Evolutionary conservation across 2,329 filamentous ascomycete species (phyloP), one percentile per base, ranked within the genome.

Genomic region (Exophiala bonariae): DNA sequence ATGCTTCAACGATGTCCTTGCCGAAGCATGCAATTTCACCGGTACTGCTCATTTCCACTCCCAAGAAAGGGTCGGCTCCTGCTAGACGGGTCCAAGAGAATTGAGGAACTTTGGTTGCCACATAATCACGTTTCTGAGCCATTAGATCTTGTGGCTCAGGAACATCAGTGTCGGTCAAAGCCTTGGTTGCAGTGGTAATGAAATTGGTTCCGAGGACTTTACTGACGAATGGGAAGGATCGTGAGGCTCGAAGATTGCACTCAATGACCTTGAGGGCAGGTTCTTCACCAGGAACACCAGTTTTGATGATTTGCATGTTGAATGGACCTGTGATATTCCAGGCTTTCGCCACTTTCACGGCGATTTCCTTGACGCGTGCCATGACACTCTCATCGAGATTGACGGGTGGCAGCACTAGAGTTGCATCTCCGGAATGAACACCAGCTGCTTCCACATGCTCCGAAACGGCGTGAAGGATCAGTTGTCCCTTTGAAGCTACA

Each of bases 231-330:
- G 93, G 92, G 84, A 97, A 97, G 1, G 92, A 97, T 55, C 92
- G 90, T 50, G 92, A 97, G 47, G 92, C 93, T 68, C 92, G 92
- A 54, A 97, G 83, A 71, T 97, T 97, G 77, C 92, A 97, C 74
- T 97, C 92, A 55, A 97, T 97, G 63, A 97, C 92, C 79, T 96
- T 96, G 57, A 97, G 81, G 20, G 81, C 77, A 63, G 86, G 80
- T 46, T 85, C 85, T 49, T 88, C 83, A 23, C 86, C 82, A 18
- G 50, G 44, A 5, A 32, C 48, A 10, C 88, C 79, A 28, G 87
- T 89, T 76, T 95, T 95, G 80, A 99, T 97, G 72, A 99, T 95
- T 68, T 99, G 93, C 92, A 99, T 97, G 80, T 99, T 99, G 83
- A 97, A 99, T 49, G 93, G 93, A 45, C 93, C 93, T 16, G 90